Evolutionary conservation across 768 basidiomycete species (phyloP), one percentile per base, ranked within the genome.

Genomic region (Trametopsis cervina): DNA sequence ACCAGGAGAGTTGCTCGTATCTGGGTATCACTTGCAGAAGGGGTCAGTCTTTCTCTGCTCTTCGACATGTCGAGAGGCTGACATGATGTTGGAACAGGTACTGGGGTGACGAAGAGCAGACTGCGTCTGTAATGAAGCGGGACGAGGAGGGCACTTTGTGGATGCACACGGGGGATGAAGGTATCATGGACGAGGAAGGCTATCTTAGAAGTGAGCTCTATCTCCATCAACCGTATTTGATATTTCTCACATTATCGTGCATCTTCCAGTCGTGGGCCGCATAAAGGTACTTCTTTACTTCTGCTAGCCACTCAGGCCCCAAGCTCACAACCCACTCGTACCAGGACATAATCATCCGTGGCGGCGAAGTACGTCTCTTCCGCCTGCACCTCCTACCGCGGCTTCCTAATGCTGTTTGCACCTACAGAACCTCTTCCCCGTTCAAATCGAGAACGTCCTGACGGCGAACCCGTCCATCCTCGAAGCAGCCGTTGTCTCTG

Each of bases 271-370:
- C 47, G 86, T 89, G 40, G 82, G 87, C 39, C 72, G 88, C 49
- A 83, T 81, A 46, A 90, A 90, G 75, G 83, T 81, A 54, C n/a
- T 63, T 53, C 1, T n/a, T 0, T 3, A 35, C 11, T 13, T n/a
- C n/a, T 11, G 21, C 2, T 24, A 23, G 21, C 3, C 18, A 21
- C 21, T 15, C 36, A 37, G 35, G 22, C 41, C 11, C 21, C 22
- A 24, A n/a, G n/a, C 47, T 38, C 1, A 46, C 46, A 27, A 22
- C 13, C 27, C 29, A 18, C 12, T 24, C 40, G n/a, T 46, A n/a
- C n/a, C n/a, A 85, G 79, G 89, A 91, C 61, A 78, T 90, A 44
- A 89, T 91, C 55, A 90, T 91, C 53, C 82, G 89, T 17, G 89
- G 87, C 15, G 89, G 89, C 53, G 89, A 91, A 73, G 85, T 83